phyloP scores from a whole-genome alignment of 2,329 filamentous ascomycete species.

The Cucurbitaria berberidis region DNA sequence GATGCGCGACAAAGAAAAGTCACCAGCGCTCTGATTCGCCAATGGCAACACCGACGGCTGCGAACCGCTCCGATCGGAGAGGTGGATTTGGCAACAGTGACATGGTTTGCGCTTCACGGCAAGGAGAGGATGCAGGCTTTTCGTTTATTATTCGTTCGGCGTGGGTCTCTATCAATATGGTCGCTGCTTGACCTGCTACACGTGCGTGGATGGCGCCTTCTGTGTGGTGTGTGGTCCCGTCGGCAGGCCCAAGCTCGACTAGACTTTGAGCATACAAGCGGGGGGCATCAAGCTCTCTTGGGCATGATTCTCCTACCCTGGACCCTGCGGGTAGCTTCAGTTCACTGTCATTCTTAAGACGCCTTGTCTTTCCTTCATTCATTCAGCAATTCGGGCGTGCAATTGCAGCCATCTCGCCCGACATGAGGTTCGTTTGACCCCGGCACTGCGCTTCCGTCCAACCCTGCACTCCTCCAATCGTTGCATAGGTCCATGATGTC shows the following conservation, averaged over 20 bases:
- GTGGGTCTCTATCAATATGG: conserved; percentile 8
- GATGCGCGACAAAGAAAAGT: neutral
- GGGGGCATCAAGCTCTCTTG: neutral
- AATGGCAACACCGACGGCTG: conserved; percentile 3
- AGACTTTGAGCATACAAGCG: conserved; percentile 16
- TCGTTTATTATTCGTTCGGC: conserved; percentile 7
- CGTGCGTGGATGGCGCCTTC: conserved; percentile 23
- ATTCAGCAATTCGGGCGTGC: conserved; percentile 2
- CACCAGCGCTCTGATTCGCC: conserved; percentile 9
- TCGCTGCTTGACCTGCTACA: conserved; percentile 10
- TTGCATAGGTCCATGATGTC: conserved; percentile 23
- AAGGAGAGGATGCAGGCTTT: conserved; percentile 1
- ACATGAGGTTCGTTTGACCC: conserved; percentile 33
- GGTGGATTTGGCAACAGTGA: neutral
- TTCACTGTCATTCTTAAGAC: conserved; percentile 13
- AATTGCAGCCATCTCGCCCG: conserved; percentile 20
- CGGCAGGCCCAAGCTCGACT: conserved; percentile 19
- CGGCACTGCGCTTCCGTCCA: conserved; percentile 9
- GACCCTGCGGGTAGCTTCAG: conserved; percentile 13
- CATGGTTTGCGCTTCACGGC: neutral
- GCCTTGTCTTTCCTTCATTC: conserved; percentile 5
- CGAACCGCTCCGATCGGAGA: neutral
- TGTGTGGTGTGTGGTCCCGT: conserved; percentile 27
- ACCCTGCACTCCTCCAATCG: conserved; percentile 28
- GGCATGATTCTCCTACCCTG: conserved; percentile 4